Evolutionary conservation across 257 asterid genomes (phyloP), one percentile per base, ranked within the genome.

Genomic region (Phtheirospermum japonicum): DNA sequence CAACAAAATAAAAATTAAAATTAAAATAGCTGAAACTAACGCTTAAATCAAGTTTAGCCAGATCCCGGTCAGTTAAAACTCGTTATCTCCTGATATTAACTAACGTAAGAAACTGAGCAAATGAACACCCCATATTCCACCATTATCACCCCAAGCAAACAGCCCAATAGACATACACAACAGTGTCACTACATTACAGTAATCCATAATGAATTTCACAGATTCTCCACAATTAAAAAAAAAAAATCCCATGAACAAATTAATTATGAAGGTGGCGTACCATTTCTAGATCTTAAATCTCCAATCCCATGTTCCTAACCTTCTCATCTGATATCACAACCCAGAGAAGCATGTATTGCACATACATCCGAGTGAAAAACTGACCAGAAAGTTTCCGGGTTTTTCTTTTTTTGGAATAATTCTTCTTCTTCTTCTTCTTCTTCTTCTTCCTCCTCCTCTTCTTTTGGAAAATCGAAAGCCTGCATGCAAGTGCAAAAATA

Each of bases 201-300:
- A 12, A 43, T 17, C 2, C 34, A 31, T 0, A 67, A 45, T 7
- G 11, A 11, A 49, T 26, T 39, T 17, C 64, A 54, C 34, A 52
- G 8, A 33, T 40, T 20, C 32, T 18, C 28, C 18, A 23, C 17
- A 45, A 20, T 9, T 11, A 33, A 51, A 13, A 14, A 13, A 30
- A 57, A 49, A 2, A 5, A 36, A 23, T 34, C 14, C 57, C 16
- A 42, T 57, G 16, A 55, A 28, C 19, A 50, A 60, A 48, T 63
- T 6, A 28, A 58, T 14, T 9, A 45, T 19, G 18, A 32, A 4
- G 61, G 48, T 33, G 48, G 60, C 67, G 59, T 70, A 86, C 95
- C 95, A 84, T 86, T 76, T 71, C 49, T 16, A 61, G 32, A 63
- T 68, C 73, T 43, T 40, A 73, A 59, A 67, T 72, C 70, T 40